phyloP scores from a whole-genome alignment of 208 protist genomes.

The Tetramitus jugosus region DNA sequence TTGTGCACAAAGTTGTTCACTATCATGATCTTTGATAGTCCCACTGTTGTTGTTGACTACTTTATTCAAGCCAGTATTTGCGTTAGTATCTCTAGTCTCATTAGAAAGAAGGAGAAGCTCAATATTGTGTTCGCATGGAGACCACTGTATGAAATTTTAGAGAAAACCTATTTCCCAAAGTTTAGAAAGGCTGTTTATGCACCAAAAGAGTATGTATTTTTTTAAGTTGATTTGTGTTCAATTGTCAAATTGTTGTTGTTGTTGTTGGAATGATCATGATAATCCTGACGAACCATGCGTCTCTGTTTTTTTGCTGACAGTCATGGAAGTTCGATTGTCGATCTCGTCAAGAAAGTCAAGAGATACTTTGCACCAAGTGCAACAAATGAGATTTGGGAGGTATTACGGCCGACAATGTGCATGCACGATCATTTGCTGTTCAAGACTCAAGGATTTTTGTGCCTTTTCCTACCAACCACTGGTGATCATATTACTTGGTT shows the following conservation, averaged over 20 bases:
- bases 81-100: too few relatives aligned
- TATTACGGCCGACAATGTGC: background rate
- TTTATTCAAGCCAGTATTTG: too few relatives aligned
- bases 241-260: too few relatives aligned
- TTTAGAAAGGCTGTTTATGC: background rate
- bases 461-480: background rate
- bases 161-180: conserved; percentile 4
- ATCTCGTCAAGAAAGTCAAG: conserved; percentile 3
- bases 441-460: conserved; percentile 3
- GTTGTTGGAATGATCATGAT: too few relatives aligned
- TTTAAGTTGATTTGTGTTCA: too few relatives aligned
- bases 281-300: too few relatives aligned
- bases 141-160: background rate
- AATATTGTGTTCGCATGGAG: conserved; percentile 16
- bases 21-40: background rate
- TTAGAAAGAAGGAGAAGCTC: background rate
- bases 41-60: too few relatives aligned
- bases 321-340: background rate
- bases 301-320: too few relatives aligned
- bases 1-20: background rate
- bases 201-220: conserved; percentile 1
- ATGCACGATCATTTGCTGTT: conserved; percentile 16
- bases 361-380: background rate
- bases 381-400: background rate
- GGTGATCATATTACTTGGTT: background rate